phyloP scores from a whole-genome alignment of 192 early-diverging fungal genomes.

The Backusella tuberculispora region DNA sequence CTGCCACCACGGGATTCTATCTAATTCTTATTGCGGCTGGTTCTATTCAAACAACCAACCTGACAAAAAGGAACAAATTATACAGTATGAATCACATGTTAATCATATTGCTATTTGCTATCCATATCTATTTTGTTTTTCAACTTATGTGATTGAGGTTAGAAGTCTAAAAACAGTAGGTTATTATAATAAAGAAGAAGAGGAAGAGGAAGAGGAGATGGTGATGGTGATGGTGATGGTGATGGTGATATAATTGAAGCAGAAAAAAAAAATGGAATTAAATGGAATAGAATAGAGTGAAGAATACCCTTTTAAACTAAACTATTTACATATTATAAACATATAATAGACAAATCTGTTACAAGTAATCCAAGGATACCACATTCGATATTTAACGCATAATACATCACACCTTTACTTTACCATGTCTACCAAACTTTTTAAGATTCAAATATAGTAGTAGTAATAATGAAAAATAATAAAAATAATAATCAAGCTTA shows the following conservation, averaged over 20 bases:
- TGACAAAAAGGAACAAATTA: not conserved
- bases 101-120: not conserved
- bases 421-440: not conserved
- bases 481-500: not conserved
- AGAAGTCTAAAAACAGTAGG: constrained; percentile 31
- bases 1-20: not conserved
- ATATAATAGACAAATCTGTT: constrained; percentile 17
- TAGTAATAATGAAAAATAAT: not conserved
- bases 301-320: not conserved
- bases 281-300: too few relatives aligned
- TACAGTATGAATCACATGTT: constrained; percentile 18
- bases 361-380: constrained; percentile 24
- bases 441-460: not conserved
- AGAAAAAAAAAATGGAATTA: not conserved
- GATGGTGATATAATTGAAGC: too few relatives aligned
- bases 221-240: too few relatives aligned
- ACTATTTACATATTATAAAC: not conserved
- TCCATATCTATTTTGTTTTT: constrained; percentile 22
- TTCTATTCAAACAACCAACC: constrained; percentile 1
- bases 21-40: constrained; percentile 4
- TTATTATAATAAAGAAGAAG: not conserved
- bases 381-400: constrained; percentile 23
- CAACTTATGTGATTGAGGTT: constrained; percentile 25
- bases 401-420: not conserved
- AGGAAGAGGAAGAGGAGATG: not conserved